Percentiles rank a stretch among this genome's conserved stretches.
These are phyloP conservation scores for Rhynchosporium graminicola DNA, from an alignment of 2,329 filamentous ascomycete genomes.

Conservation along the genomic window DNA sequence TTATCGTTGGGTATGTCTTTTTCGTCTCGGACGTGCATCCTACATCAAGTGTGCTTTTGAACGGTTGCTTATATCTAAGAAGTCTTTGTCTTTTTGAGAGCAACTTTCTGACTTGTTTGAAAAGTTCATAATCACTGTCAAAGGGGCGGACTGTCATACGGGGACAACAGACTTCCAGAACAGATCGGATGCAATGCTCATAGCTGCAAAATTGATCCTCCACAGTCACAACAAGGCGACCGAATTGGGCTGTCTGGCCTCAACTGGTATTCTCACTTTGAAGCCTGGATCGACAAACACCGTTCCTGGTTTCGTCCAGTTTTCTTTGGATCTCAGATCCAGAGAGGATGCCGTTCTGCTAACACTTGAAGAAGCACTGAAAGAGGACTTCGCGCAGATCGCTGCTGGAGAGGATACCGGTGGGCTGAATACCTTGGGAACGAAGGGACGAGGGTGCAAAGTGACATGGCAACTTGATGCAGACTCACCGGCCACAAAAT, in stretches of 20 bases:
- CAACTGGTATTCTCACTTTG: slow-evolving; percentile 66
- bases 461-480: slow-evolving; percentile 64
- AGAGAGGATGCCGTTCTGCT: slow-evolving; percentile 57
- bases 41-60: neutral
- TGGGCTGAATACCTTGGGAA: slow-evolving; percentile 46
- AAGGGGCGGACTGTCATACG: slow-evolving; percentile 70
- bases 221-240: slow-evolving; percentile 64
- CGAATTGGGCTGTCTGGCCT: slow-evolving; percentile 59
- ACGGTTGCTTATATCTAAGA: neutral
- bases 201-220: slow-evolving; percentile 67
- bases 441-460: slow-evolving; percentile 51
- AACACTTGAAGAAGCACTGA: slow-evolving; percentile 57
- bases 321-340: slow-evolving; percentile 68
- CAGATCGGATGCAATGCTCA: slow-evolving; percentile 68
- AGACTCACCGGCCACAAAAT: slow-evolving; percentile 61
- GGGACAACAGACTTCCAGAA: slow-evolving; percentile 70
- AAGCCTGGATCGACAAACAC: slow-evolving; percentile 73
- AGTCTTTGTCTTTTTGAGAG: neutral
- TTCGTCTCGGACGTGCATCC: neutral
- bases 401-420: slow-evolving; percentile 57
- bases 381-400: slow-evolving; percentile 59
- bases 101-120: slow-evolving; percentile 43
- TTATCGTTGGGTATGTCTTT: slow-evolving; percentile 2
- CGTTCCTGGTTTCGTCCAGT: slow-evolving; percentile 66
- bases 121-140: slow-evolving; percentile 69